Percentiles rank a stretch among this genome's conserved stretches.
These are phyloP conservation scores for Candida ovalis DNA, from an alignment of 805 yeast species.

Conservation along the genomic window DNA sequence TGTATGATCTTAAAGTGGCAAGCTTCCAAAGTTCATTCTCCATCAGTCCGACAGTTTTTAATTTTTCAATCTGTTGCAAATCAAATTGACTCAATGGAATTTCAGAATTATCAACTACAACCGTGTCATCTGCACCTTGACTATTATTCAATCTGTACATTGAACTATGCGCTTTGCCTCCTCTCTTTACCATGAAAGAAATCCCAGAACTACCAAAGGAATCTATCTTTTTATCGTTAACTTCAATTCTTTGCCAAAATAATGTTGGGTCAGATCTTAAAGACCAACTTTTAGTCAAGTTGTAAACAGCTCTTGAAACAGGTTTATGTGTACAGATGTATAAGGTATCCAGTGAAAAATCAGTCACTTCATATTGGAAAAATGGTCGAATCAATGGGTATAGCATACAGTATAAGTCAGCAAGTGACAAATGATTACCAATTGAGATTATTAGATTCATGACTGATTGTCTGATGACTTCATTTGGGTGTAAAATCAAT, in stretches of 20 bases:
- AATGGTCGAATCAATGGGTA: conserved; percentile 78
- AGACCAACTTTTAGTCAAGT: conserved; percentile 68
- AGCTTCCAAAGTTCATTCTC: conserved; percentile 82
- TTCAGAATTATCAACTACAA: conserved; percentile 39
- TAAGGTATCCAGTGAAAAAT: conserved; percentile 61
- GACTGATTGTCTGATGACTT: conserved; percentile 73
- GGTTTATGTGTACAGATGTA: conserved; percentile 68
- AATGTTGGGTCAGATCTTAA: conserved; percentile 56
- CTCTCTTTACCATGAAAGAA: conserved; percentile 29
- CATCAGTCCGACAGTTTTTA: conserved; percentile 68
- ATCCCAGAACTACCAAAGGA: conserved; percentile 44
- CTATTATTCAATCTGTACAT: conserved; percentile 14
- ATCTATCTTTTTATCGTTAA: conserved; percentile 29
- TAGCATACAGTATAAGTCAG: conserved; percentile 79
- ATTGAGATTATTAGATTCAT: conserved; percentile 58
- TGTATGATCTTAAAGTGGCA: conserved; percentile 63
- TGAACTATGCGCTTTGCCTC: conserved; percentile 9
- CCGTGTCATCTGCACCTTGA: conserved; percentile 27
- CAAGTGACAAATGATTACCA: conserved; percentile 58
- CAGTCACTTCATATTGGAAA: conserved; percentile 71
- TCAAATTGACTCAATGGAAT: conserved; percentile 63
- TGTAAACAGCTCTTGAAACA: conserved; percentile 60
- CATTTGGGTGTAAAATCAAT: conserved; percentile 79
- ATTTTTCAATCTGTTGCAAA: conserved; percentile 65
- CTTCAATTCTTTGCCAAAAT: conserved; percentile 69